These are phyloP conservation scores for Calonectria fujianensis DNA, from an alignment of 2,329 filamentous ascomycete species.

Conservation along the genomic window DNA sequence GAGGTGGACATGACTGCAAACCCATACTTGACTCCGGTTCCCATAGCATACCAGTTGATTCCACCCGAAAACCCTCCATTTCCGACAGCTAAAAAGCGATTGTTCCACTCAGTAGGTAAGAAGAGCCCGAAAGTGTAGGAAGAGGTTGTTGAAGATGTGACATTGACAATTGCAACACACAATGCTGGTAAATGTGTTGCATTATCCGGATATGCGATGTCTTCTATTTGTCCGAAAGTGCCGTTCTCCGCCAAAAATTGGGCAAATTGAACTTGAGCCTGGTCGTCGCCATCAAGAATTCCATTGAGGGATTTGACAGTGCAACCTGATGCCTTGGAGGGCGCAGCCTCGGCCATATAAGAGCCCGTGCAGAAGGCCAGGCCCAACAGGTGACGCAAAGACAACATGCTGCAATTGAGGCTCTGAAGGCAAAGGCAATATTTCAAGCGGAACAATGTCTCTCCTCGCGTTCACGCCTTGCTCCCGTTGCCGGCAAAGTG, in stretches of 20 bases:
- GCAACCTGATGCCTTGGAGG: not conserved
- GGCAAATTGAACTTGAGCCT: constrained; percentile 6
- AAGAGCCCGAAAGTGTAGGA: constrained; percentile 10
- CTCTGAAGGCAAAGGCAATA: not conserved
- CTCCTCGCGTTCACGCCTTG: not conserved
- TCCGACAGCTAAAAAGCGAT: constrained; percentile 4
- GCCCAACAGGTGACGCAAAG: not conserved
- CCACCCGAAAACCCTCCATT: constrained; percentile 18
- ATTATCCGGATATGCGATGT: constrained; percentile 11
- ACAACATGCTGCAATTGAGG: not conserved
- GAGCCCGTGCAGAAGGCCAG: not conserved
- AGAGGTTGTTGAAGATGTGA: not conserved
- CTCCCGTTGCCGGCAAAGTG: not conserved
- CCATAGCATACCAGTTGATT: constrained; percentile 17
- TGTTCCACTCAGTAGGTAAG: constrained; percentile 7
- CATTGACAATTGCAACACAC: constrained; percentile 10
- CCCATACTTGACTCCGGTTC: not conserved
- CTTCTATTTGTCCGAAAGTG: constrained; percentile 14
- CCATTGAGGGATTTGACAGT: not conserved
- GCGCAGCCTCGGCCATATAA: not conserved
- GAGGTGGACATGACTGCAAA: constrained; percentile 14
- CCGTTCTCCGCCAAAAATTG: not conserved
- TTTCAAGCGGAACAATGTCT: not conserved
- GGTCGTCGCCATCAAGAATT: not conserved
- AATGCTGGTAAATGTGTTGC: constrained; percentile 8